Conservation (phyloP, 1,284 basidiomycete species). For the Ceratobasidium sp. region DNA sequence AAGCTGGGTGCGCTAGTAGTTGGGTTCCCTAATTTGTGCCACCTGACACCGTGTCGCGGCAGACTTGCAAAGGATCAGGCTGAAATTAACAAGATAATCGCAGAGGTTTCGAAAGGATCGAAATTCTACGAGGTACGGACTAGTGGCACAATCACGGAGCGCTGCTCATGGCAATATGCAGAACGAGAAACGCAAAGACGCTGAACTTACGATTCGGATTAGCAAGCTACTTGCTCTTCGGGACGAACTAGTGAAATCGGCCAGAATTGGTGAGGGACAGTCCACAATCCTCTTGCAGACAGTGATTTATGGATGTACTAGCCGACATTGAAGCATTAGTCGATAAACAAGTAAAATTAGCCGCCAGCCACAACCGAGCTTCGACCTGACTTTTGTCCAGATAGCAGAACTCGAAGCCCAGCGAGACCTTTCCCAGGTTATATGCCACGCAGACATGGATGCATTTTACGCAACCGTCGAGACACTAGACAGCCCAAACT, state of each 20-base stretch:
- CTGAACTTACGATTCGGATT: slow-evolving; percentile 79
- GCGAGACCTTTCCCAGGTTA: slow-evolving; percentile 86
- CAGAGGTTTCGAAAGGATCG: slow-evolving; percentile 83
- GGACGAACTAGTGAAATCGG: slow-evolving; percentile 68
- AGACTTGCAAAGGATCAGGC: slow-evolving; percentile 80
- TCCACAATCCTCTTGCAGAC: background rate
- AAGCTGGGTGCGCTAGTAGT: slow-evolving; percentile 69
- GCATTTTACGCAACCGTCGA: slow-evolving; percentile 82
- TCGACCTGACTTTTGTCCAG: slow-evolving; percentile 57
- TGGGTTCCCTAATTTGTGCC: background rate
- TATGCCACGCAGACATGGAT: slow-evolving; percentile 86
- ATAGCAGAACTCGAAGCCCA: slow-evolving; percentile 78
- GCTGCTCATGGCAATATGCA: slow-evolving; percentile 52
- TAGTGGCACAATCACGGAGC: background rate
- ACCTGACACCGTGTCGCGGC: slow-evolving; percentile 42
- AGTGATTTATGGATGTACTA: background rate
- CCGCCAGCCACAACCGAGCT: background rate
- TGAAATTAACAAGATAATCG: slow-evolving; percentile 81
- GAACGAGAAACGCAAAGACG: slow-evolving; percentile 87
- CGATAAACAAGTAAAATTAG: slow-evolving; percentile 53
- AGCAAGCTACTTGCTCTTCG: slow-evolving; percentile 69
- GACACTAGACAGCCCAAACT: slow-evolving; percentile 78
- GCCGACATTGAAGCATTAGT: slow-evolving; percentile 45
- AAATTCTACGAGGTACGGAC: slow-evolving; percentile 79
- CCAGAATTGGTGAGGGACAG: slow-evolving; percentile 66